Evolutionary conservation across 257 asterid species (phyloP).

Genomic region (Capsicum rhomboideum): DNA sequence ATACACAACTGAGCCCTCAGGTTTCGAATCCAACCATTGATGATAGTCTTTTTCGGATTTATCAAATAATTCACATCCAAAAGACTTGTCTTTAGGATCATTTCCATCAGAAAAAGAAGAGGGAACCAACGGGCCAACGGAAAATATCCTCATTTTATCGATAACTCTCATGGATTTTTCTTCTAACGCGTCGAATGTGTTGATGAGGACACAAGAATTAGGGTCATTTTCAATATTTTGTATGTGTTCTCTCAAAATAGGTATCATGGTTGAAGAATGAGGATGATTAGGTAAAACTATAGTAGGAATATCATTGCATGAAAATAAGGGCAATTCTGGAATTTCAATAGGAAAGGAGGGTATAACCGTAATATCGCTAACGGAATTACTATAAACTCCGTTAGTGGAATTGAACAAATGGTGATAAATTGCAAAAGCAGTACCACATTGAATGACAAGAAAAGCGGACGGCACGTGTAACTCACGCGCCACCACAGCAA

Average conservation of each 20-base stretch:
- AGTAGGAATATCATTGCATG: conserved; percentile 29
- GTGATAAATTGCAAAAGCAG: conserved; percentile 34
- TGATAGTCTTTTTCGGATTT: conserved; percentile 15
- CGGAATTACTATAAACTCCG: not conserved
- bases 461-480: conserved; percentile 37
- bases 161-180: conserved; percentile 17
- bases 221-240: conserved; percentile 25
- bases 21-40: conserved; percentile 36
- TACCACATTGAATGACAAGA: conserved; percentile 42
- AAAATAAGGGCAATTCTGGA: conserved; percentile 33
- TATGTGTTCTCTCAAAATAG: conserved; percentile 31
- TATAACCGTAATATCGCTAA: not conserved
- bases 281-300: conserved; percentile 20
- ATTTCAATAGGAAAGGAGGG: conserved; percentile 9
- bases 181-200: conserved; percentile 48
- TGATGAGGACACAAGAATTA: conserved; percentile 28
- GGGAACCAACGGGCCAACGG: conserved; percentile 53
- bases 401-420: conserved; percentile 18
- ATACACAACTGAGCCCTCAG: conserved; percentile 35
- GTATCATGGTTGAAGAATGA: not conserved
- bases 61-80: conserved; percentile 36
- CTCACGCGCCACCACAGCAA: conserved; percentile 32
- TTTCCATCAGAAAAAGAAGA: conserved; percentile 27
- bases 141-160: conserved; percentile 12
- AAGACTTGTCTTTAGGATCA: conserved; percentile 27